Evolutionary conservation across 1,284 basidiomycete genomes (phyloP).

Genomic region (Schizophyllum amplum): DNA sequence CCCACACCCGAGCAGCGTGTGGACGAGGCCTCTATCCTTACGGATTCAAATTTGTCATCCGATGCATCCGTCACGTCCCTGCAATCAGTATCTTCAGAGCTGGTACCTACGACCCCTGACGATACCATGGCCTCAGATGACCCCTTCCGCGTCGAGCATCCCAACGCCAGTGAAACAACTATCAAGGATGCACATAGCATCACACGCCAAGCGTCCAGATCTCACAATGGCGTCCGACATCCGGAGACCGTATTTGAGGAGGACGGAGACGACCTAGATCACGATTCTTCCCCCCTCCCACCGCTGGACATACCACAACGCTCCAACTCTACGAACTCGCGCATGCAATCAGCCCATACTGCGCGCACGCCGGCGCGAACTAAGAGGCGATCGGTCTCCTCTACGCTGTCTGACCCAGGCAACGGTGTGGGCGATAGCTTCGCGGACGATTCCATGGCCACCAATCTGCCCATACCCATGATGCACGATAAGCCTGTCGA

Average conservation of each 20-base stretch:
- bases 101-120: constrained; percentile 46
- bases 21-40: neutral
- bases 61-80: constrained; percentile 41
- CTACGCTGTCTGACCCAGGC: constrained; percentile 57
- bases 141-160: constrained; percentile 23
- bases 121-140: constrained; percentile 23
- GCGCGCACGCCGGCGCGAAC: constrained; percentile 89
- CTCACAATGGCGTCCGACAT: constrained; percentile 22
- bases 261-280: constrained; percentile 20
- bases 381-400: constrained; percentile 89
- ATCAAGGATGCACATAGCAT: constrained; percentile 25
- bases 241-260: constrained; percentile 44
- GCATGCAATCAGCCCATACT: constrained; percentile 51
- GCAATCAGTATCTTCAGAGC: constrained; percentile 45
- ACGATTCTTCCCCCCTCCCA: constrained; percentile 15
- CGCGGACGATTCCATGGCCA: constrained; percentile 19
- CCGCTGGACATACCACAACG: constrained; percentile 15
- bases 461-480: constrained; percentile 32
- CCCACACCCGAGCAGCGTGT: constrained; percentile 10
- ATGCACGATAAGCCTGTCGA: constrained; percentile 34
- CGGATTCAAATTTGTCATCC: constrained; percentile 29
- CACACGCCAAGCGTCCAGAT: constrained; percentile 16
- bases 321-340: constrained; percentile 30
- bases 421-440: constrained; percentile 40
- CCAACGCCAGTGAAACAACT: constrained; percentile 49